Evolutionary conservation across 2,329 filamentous ascomycete species (phyloP).

Genomic region (Pestalotiopsis sp.): DNA sequence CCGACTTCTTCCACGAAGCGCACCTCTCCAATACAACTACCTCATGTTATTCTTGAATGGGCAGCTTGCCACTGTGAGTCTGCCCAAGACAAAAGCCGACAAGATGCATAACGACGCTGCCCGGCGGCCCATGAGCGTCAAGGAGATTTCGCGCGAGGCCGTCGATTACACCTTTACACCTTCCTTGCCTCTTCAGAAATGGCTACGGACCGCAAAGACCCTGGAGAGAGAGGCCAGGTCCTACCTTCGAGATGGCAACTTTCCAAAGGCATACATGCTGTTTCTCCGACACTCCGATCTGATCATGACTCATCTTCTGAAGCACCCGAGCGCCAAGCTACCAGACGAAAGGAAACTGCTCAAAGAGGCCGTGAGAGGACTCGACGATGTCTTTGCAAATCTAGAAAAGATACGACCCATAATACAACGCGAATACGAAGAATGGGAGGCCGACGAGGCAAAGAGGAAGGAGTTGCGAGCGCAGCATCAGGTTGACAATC

Average conservation of each 20-base stretch:
- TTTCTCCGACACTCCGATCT: slow-evolving; percentile 88
- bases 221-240: slow-evolving; percentile 84
- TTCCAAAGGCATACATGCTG: slow-evolving; percentile 86
- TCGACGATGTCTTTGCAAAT: slow-evolving; percentile 64
- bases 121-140: slow-evolving; percentile 68
- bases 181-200: slow-evolving; percentile 76
- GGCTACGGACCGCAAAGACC: slow-evolving; percentile 79
- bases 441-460: slow-evolving; percentile 62
- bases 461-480: slow-evolving; percentile 33
- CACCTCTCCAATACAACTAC: neutral
- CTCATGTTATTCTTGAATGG: slow-evolving; percentile 17
- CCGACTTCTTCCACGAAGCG: neutral
- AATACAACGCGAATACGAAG: slow-evolving; percentile 72
- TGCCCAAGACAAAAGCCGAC: neutral
- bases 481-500: slow-evolving; percentile 19
- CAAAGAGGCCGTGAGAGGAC: slow-evolving; percentile 49
- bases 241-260: slow-evolving; percentile 84
- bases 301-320: slow-evolving; percentile 73
- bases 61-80: neutral
- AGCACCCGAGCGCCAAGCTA: slow-evolving; percentile 74
- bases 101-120: slow-evolving; percentile 26
- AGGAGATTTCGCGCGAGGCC: slow-evolving; percentile 77
- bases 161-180: slow-evolving; percentile 81
- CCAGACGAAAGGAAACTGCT: slow-evolving; percentile 68
- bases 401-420: slow-evolving; percentile 81